phyloP scores from a whole-genome alignment of 2,329 filamentous ascomycete genomes.

The Xylariaceae sp. region DNA sequence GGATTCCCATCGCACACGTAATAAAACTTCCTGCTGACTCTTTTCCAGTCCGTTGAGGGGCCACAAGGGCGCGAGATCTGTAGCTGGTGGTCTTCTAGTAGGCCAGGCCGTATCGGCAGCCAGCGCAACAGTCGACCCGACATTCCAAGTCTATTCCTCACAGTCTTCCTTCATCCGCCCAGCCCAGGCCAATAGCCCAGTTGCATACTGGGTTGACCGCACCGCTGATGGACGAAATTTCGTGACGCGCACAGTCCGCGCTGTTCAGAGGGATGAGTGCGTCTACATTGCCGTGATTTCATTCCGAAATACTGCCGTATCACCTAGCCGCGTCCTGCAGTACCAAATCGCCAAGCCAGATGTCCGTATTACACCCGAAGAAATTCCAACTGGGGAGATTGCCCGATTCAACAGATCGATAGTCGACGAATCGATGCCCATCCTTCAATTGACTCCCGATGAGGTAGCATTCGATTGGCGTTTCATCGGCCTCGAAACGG shows the following conservation, averaged over 20 bases:
- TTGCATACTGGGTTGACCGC: constrained; percentile 11
- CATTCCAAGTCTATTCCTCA: constrained; percentile 13
- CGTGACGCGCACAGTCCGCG: constrained; percentile 13
- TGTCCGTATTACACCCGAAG: constrained; percentile 2
- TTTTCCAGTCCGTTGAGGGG: neutral
- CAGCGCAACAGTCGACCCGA: constrained; percentile 7
- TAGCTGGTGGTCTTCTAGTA: constrained; percentile 9
- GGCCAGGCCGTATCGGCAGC: constrained; percentile 15
- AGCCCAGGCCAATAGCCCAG: neutral
- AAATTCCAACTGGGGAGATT: constrained; percentile 1
- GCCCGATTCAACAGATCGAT: neutral
- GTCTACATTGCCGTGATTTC: constrained; percentile 13
- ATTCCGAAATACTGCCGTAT: constrained; percentile 9
- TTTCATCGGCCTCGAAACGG: neutral
- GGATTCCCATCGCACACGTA: neutral
- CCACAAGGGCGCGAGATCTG: constrained; percentile 2
- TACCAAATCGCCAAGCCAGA: constrained; percentile 1
- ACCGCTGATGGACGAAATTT: constrained; percentile 11
- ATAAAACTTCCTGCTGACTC: neutral
- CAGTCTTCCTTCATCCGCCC: constrained; percentile 17
- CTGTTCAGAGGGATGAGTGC: constrained; percentile 2
- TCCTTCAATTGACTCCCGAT: constrained; percentile 1
- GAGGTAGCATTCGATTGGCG: constrained; percentile 12
- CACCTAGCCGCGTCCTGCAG: neutral
- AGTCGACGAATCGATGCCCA: neutral